These are phyloP conservation scores for Schizopora paradoxa DNA, from an alignment of 1,284 basidiomycete species.

Conservation along the genomic window DNA sequence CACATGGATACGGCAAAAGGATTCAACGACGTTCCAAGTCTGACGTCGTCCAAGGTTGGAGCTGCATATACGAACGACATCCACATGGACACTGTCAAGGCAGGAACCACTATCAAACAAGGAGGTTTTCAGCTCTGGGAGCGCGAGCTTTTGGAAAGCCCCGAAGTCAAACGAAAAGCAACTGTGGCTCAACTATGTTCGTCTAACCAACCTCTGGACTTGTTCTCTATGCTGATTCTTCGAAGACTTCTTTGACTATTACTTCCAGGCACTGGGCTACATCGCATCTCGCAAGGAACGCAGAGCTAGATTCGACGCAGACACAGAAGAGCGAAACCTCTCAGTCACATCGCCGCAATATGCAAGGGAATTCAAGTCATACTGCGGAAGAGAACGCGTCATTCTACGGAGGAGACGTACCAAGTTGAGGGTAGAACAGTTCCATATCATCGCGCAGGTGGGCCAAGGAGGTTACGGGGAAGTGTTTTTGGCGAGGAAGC, in stretches of 20 bases:
- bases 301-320: constrained; percentile 75
- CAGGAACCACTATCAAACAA: constrained; percentile 43
- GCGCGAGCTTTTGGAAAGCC: constrained; percentile 71
- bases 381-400: constrained; percentile 88
- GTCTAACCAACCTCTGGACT: constrained; percentile 25
- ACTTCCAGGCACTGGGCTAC: constrained; percentile 89
- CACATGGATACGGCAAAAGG: constrained; percentile 62
- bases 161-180: constrained; percentile 88
- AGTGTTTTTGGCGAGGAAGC: constrained; percentile 88
- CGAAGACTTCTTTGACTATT: constrained; percentile 89
- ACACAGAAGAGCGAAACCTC: constrained; percentile 67
- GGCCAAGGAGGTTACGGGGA: constrained; percentile 97
- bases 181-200: constrained; percentile 93
- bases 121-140: constrained; percentile 74
- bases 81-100: constrained; percentile 18
- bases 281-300: constrained; percentile 80
- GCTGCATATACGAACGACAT: constrained; percentile 14
- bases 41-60: background rate
- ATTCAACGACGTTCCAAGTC: constrained; percentile 25
- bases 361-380: constrained; percentile 81
- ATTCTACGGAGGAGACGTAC: constrained; percentile 82
- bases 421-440: constrained; percentile 85
- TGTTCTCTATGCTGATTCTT: background rate
- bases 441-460: constrained; percentile 94
- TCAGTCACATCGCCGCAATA: constrained; percentile 51